Evolutionary conservation across 257 asterid genomes (phyloP), one percentile per base, ranked within the genome.

Genomic region (Paulownia fortunei): DNA sequence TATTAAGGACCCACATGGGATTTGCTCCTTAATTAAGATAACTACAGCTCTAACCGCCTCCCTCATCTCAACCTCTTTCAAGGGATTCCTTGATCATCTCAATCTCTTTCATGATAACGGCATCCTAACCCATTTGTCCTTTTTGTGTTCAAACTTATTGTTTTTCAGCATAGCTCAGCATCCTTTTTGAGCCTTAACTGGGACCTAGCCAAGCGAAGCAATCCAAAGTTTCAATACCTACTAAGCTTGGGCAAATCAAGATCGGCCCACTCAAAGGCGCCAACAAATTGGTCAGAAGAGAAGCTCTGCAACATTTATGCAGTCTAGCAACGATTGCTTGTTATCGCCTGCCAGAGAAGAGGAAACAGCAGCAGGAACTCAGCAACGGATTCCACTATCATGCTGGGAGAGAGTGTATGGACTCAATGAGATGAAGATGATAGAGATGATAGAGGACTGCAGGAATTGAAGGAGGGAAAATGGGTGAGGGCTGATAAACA

Each of bases 21-120:
- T 73, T 63, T 44, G 27, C 56, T 51, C 21, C 59, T 52, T 23
- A 21, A 5, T 24, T 61, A 27, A 47, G 12, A 32, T 30, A 60
- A 30, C 19, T 60, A 65, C 21, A 32, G 44, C 42, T 56, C 51
- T n/a, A 49, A 49, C 47, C 11, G 9, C 41, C 52, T 47, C 51
- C 82, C 74, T 8, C 36, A 36, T 70, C 69, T 47, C 64, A 46
- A 72, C 59, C 60, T 70, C 68, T 52, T 51, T 7, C 34, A 26
- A 66, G 27, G 55, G 11, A 37, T 41, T 66, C 21, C 69, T 12
- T 21, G 11, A 16, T 51, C 16, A 34, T 24, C 15, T 6, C 34
- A 11, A 63, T 47, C 42, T 60, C 61, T 44, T 9, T 36, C 47
- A 55, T 8, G 5, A 44, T 64, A 47, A 74, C 27, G 6, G 55